Conservation (phyloP, 306 rosid genomes). For the Pachyrhizus erosus region DNA sequence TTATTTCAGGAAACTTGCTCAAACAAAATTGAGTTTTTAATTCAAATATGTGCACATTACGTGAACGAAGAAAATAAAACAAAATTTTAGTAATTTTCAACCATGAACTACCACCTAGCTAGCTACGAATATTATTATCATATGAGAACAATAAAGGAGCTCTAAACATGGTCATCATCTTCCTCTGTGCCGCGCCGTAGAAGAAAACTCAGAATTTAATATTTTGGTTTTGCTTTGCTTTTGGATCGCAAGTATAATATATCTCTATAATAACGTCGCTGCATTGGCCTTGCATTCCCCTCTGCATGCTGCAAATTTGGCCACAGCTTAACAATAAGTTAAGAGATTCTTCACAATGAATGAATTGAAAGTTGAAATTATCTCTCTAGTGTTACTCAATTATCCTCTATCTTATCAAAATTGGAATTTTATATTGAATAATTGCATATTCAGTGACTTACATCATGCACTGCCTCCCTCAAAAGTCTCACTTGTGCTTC, state of each 20-base stretch:
- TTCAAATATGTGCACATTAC: too few relatives aligned
- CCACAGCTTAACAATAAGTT: neutral
- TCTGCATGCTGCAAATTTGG: constrained; percentile 35
- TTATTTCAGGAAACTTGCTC: too few relatives aligned
- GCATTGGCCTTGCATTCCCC: constrained; percentile 40
- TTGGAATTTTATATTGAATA: neutral
- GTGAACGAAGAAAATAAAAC: too few relatives aligned
- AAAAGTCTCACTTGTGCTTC: constrained; percentile 27
- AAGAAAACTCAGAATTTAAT: neutral
- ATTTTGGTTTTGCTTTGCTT: neutral
- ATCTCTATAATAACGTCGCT: constrained; percentile 16
- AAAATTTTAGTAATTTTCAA: too few relatives aligned
- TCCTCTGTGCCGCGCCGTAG: neutral
- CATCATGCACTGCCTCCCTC: constrained; percentile 37
- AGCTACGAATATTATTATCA: too few relatives aligned
- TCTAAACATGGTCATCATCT: too few relatives aligned
- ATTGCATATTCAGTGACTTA: constrained; percentile 16
- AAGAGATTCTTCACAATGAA: neutral
- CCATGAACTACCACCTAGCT: too few relatives aligned
- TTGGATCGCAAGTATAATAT: constrained; percentile 8
- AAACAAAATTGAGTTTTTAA: too few relatives aligned
- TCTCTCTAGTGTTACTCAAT: neutral
- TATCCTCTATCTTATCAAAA: neutral
- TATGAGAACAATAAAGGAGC: too few relatives aligned
- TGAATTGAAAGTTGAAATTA: neutral